A percentile compares a stretch with the other conserved stretches of the same genome.
Conservation (phyloP, 805 yeast genomes). For the Candida quercuum region DNA sequence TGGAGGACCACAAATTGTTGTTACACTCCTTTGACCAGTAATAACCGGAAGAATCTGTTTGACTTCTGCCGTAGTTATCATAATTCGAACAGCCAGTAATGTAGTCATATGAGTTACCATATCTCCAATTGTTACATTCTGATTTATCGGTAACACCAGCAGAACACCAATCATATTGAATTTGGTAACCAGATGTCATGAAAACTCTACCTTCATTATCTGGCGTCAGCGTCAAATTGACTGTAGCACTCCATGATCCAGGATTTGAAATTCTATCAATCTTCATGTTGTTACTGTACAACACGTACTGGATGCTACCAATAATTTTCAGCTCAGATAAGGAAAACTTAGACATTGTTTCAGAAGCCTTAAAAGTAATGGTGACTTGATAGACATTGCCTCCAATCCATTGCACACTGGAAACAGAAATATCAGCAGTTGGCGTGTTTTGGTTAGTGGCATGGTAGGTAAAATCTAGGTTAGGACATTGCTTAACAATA, state of each 20-base stretch:
- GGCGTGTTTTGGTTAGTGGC: background rate
- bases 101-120: constrained; percentile 18
- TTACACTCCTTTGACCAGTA: constrained; percentile 20
- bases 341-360: background rate
- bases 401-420: background rate
- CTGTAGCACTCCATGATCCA: background rate
- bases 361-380: background rate
- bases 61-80: constrained; percentile 17
- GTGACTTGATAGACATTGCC: background rate
- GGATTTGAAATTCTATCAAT: background rate
- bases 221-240: too few relatives aligned
- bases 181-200: constrained; percentile 11
- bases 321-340: background rate
- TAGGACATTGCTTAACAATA: too few relatives aligned
- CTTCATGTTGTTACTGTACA: background rate
- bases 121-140: constrained; percentile 17
- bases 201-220: constrained; percentile 7
- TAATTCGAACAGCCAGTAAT: constrained; percentile 17
- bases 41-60: constrained; percentile 17
- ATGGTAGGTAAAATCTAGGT: constrained; percentile 4
- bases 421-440: background rate
- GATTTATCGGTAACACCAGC: constrained; percentile 16
- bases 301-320: background rate
- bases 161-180: constrained; percentile 22
- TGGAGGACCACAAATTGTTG: constrained; percentile 1